These are phyloP conservation scores for Polysphondylium violaceum DNA, from an alignment of 78 protist species.

Conservation along the genomic window DNA sequence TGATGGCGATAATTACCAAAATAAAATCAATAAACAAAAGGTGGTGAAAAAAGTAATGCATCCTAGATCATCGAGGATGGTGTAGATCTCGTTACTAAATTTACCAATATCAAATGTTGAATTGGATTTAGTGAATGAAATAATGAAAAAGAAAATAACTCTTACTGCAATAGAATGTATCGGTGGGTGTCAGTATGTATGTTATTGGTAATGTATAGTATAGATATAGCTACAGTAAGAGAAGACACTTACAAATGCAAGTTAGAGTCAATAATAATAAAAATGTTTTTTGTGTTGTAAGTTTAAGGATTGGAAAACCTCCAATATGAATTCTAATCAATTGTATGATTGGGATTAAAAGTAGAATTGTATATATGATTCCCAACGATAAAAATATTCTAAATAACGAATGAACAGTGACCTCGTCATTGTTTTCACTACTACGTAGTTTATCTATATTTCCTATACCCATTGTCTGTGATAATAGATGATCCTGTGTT, in stretches of 20 bases:
- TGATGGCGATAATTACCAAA: conserved; percentile 29
- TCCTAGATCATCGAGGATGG: conserved; percentile 58
- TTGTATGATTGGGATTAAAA: conserved; percentile 10
- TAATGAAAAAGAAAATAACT: conserved; percentile 32
- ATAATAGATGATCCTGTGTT: too few relatives aligned
- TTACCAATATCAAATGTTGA: conserved; percentile 52
- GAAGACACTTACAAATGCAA: conserved; percentile 38
- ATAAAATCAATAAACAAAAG: conserved; percentile 60
- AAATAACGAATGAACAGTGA: neutral
- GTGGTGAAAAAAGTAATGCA: conserved; percentile 60
- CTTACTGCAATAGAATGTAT: conserved; percentile 26
- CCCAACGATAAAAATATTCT: neutral
- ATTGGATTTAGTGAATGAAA: conserved; percentile 3
- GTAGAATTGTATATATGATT: neutral
- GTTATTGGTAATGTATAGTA: too few relatives aligned
- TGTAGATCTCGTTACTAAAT: conserved; percentile 49
- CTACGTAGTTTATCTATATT: too few relatives aligned
- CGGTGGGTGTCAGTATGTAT: too few relatives aligned
- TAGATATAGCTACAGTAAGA: neutral
- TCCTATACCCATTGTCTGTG: too few relatives aligned
- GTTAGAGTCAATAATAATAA: conserved; percentile 45
- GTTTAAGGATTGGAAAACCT: conserved; percentile 30
- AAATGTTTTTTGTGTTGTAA: conserved; percentile 58
- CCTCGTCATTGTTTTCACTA: too few relatives aligned
- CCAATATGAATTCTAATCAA: conserved; percentile 23